These are phyloP conservation scores for Vaccinium macrocarpon DNA, from an alignment of 148 eudicot species.

Conservation along the genomic window DNA sequence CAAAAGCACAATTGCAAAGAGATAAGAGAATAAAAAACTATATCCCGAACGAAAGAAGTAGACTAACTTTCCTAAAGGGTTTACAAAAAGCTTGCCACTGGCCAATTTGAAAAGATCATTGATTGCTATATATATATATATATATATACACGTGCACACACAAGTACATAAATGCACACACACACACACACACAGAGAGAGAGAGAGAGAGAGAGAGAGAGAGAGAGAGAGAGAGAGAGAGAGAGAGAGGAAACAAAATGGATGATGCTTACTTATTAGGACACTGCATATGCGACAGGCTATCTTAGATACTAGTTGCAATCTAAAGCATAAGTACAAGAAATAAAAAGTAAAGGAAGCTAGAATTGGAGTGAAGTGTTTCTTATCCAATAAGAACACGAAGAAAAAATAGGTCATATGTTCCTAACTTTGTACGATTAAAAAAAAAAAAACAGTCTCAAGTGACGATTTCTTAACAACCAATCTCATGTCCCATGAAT, in stretches of 20 bases:
- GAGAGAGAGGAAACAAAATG: not conserved
- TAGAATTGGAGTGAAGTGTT: not conserved
- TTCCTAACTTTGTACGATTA: not conserved
- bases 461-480: not conserved
- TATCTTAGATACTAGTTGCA: not conserved
- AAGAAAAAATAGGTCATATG: not conserved
- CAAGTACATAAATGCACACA: too few species aligned
- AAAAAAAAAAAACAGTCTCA: not conserved
- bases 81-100: not conserved
- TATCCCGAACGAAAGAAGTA: not conserved
- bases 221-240: too few species aligned
- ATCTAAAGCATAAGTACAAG: not conserved
- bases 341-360: not conserved
- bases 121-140: too few species aligned
- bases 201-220: too few species aligned
- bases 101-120: not conserved
- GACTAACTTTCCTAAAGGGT: not conserved
- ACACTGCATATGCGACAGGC: not conserved
- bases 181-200: too few species aligned
- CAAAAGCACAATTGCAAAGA: not conserved
- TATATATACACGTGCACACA: not conserved
- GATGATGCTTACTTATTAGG: not conserved
- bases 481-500: not conserved
- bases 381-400: not conserved
- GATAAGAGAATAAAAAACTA: not conserved